A percentile compares a stretch with the other conserved stretches of the same genome.
These are phyloP conservation scores for Glonium stellatum DNA, from an alignment of 495 filamentous ascomycete species.

Conservation along the genomic window DNA sequence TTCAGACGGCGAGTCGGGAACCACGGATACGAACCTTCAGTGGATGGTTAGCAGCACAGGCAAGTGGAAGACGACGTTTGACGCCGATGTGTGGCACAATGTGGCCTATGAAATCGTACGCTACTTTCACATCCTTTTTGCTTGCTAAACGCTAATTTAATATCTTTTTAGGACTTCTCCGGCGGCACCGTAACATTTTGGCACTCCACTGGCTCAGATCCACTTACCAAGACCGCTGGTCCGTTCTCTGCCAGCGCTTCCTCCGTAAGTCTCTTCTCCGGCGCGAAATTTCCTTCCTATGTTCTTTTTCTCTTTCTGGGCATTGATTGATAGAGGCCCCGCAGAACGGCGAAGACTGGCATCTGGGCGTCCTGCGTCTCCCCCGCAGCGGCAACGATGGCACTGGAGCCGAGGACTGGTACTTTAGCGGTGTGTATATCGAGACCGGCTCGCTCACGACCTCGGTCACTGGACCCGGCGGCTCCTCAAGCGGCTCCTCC, in stretches of 20 bases:
- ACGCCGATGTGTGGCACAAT: slow-evolving; percentile 62
- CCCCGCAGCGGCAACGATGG: slow-evolving; percentile 50
- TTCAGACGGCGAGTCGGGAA: slow-evolving; percentile 46
- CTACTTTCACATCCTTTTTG: background rate
- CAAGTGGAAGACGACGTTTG: slow-evolving; percentile 48
- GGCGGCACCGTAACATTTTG: slow-evolving; percentile 58
- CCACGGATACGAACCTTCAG: slow-evolving; percentile 45
- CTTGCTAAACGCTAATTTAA: slow-evolving; percentile 38
- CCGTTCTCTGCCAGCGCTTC: slow-evolving; percentile 52
- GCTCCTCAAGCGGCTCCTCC: background rate
- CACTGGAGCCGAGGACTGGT: slow-evolving; percentile 55
- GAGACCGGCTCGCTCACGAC: slow-evolving; percentile 59
- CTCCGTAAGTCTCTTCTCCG: too few relatives aligned
- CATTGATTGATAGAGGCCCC: background rate
- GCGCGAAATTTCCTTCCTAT: too few relatives aligned
- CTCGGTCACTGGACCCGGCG: slow-evolving; percentile 44
- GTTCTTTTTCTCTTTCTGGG: background rate
- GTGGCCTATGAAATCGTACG: slow-evolving; percentile 48
- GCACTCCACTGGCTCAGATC: slow-evolving; percentile 54
- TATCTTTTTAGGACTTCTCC: slow-evolving; percentile 44
- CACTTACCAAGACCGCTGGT: slow-evolving; percentile 50
- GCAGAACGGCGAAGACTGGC: slow-evolving; percentile 63
- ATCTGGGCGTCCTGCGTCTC: slow-evolving; percentile 63
- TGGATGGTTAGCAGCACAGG: slow-evolving; percentile 49
- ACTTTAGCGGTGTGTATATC: slow-evolving; percentile 65